Percentiles rank a stretch among this genome's conserved stretches.
Evolutionary conservation across 176 grass and related monocot species (phyloP).

Genomic region (Carex pumila): DNA sequence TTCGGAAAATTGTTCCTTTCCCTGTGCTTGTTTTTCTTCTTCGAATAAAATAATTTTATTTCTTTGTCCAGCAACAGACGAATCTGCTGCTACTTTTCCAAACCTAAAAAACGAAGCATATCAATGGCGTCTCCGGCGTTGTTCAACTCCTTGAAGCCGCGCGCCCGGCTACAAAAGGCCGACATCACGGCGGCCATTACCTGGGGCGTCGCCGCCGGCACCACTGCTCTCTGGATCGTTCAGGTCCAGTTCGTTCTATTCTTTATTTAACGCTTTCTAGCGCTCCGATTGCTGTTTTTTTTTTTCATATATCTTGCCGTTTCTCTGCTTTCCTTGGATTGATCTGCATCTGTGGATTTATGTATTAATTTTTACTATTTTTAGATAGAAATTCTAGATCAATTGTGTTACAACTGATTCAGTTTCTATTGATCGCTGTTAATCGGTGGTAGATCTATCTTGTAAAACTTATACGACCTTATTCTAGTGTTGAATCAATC

Average conservation of each 20-base stretch:
- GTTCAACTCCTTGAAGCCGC: conserved; percentile 61
- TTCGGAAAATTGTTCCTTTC: neutral
- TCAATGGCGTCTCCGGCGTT: conserved; percentile 39
- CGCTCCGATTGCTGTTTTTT: neutral
- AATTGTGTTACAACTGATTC: neutral
- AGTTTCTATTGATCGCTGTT: neutral
- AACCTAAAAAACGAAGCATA: conserved; percentile 9
- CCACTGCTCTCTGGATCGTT: conserved; percentile 64
- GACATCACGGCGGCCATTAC: conserved; percentile 54
- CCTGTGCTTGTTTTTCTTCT: neutral
- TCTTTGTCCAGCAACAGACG: neutral
- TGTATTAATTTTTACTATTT: neutral
- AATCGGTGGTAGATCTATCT: neutral
- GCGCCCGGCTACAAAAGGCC: conserved; percentile 35
- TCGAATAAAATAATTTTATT: neutral
- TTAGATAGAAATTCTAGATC: conserved; percentile 4
- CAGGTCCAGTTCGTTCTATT: conserved; percentile 35
- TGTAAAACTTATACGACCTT: neutral
- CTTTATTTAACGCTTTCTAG: neutral
- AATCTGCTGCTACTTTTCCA: neutral
- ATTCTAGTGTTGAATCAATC: neutral
- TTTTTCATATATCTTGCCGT: neutral
- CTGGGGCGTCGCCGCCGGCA: conserved; percentile 63
- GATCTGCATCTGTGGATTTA: neutral
- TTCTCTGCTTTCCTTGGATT: neutral